These are phyloP conservation scores for Chaetomiaceae sp. DNA, from an alignment of 2,329 filamentous ascomycete species.

Conservation along the genomic window DNA sequence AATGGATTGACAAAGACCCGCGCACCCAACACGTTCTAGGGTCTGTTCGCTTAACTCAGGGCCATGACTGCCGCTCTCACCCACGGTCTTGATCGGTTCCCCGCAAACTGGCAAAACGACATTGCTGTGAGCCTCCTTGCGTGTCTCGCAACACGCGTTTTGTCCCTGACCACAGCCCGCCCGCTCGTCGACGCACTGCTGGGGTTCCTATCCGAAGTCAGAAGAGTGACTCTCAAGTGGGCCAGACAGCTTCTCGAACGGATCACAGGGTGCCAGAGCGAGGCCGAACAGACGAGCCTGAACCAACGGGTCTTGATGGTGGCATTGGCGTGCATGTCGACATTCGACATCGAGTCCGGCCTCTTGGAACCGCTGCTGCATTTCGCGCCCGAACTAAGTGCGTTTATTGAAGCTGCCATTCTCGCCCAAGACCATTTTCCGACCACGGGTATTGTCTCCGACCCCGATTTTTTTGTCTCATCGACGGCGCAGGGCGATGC, in stretches of 20 bases:
- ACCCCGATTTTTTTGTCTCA: slow-evolving; percentile 14
- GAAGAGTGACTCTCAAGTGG: no score
- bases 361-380: slow-evolving; percentile 31
- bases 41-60: background rate
- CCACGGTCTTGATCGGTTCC: background rate
- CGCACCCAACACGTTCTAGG: background rate
- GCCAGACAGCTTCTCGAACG: no score
- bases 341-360: slow-evolving; percentile 39
- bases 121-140: no score
- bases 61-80: no score
- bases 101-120: no score
- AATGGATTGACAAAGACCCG: background rate
- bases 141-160: no score
- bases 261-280: no score
- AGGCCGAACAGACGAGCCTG: no score
- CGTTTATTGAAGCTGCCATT: slow-evolving; percentile 17
- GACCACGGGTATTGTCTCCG: background rate
- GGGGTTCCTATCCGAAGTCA: no score
- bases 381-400: slow-evolving; percentile 25
- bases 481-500: slow-evolving; percentile 28
- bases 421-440: slow-evolving; percentile 11
- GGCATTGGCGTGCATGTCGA: slow-evolving; percentile 38
- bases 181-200: no score
- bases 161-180: no score
- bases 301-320: no score